Base-by-base conservation (phyloP, 768 basidiomycete genomes). In the Sarcodon aspratus region DNA sequence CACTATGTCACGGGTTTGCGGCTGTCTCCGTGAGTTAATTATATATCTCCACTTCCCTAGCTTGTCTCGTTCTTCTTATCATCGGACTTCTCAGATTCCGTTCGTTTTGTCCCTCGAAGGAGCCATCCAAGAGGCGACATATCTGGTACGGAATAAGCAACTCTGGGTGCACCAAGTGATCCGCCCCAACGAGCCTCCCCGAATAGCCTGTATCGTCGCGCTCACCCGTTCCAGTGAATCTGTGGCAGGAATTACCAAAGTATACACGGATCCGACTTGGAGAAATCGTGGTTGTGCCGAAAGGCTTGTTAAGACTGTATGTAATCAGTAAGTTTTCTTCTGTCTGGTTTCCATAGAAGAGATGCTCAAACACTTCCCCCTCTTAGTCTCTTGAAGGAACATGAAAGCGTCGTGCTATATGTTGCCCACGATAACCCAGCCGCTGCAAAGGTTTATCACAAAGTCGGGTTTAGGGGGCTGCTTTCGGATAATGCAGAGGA, bases 201-300 rank as follows among this genome's bases (percentile, higher is more conserved):
- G 72, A 27, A 70, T 80, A 17, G 80, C 84, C 0, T 85, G 72
- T 15, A 76, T 88, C 36, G 80, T 80, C 6, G 84, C 84, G 12
- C 75, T 74, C 31, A 84, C 85, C 7, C 69, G 87, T 9, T 76
- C 78, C 50, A 78, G 70, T 21, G 66, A 70, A 1, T 68, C 56
- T 5, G 71, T 82, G 21, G 76, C 78, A 2, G 75, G 80, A 0
- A 77, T 89, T 42, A 81, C 81, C 36, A 88, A 89, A 60, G 85
- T 88, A 0, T 82, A 68, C 57, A 88, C 86, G 0, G 65, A 70
- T 44, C 66, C 74, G 0, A 35, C 55, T 2, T 81, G 75, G 71
- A 68, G 80, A 40, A 59, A 71, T 0, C 64, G 59, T 1, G 74
- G 79, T 4, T 82, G 73, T 54, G 86, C 86, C 0, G 76, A 76